Evolutionary conservation across 2,329 filamentous ascomycete genomes (phyloP), one percentile per base, ranked within the genome.

Genomic region (Ophiostoma novo-ulmi): DNA sequence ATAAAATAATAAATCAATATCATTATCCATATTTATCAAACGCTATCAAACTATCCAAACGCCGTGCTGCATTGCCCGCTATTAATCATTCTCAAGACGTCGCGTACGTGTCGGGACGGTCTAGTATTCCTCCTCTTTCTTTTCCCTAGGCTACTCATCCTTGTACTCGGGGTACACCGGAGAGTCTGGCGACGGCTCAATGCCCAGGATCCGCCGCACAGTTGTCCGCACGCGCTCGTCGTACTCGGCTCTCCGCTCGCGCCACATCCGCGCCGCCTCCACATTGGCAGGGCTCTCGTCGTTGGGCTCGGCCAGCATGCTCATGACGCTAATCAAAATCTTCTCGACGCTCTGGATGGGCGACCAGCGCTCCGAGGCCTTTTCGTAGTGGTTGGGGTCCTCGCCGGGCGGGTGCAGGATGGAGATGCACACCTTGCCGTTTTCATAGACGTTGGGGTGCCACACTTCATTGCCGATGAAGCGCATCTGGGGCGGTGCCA

Each of bases 271-370:
- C 71, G 94, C 94, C 0, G 94, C 94, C 82, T 98, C 94, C 61
- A 98, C 91, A 78, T 98, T 98, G 71, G 94, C 94, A 0, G 94
- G 94, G 74, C 91, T 95, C 85, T 98, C 94, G 78, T 98, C 94
- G 80, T 98, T 98, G 72, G 94, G 94, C 81, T 97, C 94, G 0
- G 94, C 94, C 65, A 98, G 87, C 94, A 98, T 98, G 81, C 93
- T 97, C 91, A 98, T 98, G 72, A 98, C 94, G 67, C 89, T 93
- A 71, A 98, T 93, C 75, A 98, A 84, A 75, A 98, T 98, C 84
- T 97, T 98, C 82, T 98, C 95, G 75, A 97, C 94, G 72, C 91
- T 95, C 82, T 98, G 95, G 73, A 98, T 97, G 14, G 94, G 94
- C 38, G 91, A 94, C 94, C 94, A 98, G 74, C 94, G 89, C 83